Conservation (phyloP, 805 yeast species). For the Kodamaea fukazawae region DNA sequence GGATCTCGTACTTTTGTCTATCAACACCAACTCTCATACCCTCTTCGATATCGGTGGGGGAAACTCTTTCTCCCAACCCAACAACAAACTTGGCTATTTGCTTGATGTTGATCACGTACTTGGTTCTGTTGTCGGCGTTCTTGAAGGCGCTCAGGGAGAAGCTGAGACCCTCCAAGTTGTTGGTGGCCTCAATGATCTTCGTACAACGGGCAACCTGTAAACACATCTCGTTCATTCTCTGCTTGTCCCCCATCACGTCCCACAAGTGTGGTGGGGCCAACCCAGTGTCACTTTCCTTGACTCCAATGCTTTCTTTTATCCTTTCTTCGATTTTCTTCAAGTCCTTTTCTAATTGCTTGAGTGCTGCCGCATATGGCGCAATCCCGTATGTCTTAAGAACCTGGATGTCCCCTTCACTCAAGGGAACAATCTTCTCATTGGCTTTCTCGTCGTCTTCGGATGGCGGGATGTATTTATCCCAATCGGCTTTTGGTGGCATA, state of each 20-base stretch:
- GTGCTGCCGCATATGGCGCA: constrained; percentile 85
- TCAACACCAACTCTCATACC: constrained; percentile 99
- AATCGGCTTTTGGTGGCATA: constrained; percentile 97
- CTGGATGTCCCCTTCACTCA: constrained; percentile 95
- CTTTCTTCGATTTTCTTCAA: constrained; percentile 77
- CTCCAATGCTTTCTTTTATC: constrained; percentile 92
- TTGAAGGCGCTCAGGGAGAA: constrained; percentile 34
- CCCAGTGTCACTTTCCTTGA: constrained; percentile 97
- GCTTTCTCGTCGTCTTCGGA: constrained; percentile 60
- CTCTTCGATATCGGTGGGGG: constrained; percentile 98
- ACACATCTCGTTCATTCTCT: constrained; percentile 91
- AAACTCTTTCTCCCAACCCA: constrained; percentile 91
- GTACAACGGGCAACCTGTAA: constrained; percentile 98
- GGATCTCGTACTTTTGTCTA: constrained; percentile 93
- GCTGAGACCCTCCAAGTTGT: constrained; percentile 18
- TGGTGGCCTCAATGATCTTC: constrained; percentile 75
- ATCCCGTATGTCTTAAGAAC: constrained; percentile 96
- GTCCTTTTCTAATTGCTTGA: constrained; percentile 84
- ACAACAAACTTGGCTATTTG: constrained; percentile 98
- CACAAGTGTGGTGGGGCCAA: constrained; percentile 93
- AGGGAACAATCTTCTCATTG: constrained; percentile 77
- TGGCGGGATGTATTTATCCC: constrained; percentile 97
- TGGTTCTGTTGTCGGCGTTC: constrained; percentile 79
- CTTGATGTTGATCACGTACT: constrained; percentile 93
- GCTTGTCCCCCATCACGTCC: constrained; percentile 97